Evolutionary conservation across 2,329 filamentous ascomycete genomes (phyloP), one percentile per base, ranked within the genome.

Genomic region (Sporothrix schenckii): DNA sequence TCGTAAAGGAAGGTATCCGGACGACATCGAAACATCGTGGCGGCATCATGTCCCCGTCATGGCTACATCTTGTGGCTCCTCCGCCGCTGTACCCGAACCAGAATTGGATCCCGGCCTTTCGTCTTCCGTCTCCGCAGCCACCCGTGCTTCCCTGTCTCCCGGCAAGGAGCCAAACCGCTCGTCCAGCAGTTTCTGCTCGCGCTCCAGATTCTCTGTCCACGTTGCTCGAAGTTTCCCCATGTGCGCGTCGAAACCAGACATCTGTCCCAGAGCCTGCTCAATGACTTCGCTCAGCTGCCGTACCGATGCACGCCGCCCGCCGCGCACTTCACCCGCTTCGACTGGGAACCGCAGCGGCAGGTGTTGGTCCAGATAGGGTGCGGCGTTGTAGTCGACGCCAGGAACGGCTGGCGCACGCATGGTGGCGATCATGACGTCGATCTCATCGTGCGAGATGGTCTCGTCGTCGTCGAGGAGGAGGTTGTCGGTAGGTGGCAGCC

Each of bases 391-490:
- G 69, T 76, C 72, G 4, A 69, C 54, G 1, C 70, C 73, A 0
- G 74, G 71, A 1, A 69, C 56, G 0, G 75, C 70, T 1, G 74
- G 75, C 11, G 75, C 75, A 27, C 72, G 69, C 74, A 80, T 77
- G 61, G 74, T 76, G 19, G 56, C 52, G 19, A 80, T 72, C 58
- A 79, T 74, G 16, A 47, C 58, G 65, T 78, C 76, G 13, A 72
- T 70, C 72, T 80, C 78, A 1, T 70, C 71, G 27, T 66, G 71
- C 9, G 71, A 34, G 24, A 78, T 50, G 6, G 6, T 27, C 21
- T 72, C 71, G 56, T 44, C 65, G 30, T 63, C 58, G 5, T 63
- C 34, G 58, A 30, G 5, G 27, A 14, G 52, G 41, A 11, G 4
- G 10, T 16, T 21, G 5, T 71, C 69, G 2, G 3, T 44, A 13